Percentiles rank a stretch among this genome's conserved stretches.
Conservation (phyloP, 306 rosid genomes). For the Acacia crassicarpa region DNA sequence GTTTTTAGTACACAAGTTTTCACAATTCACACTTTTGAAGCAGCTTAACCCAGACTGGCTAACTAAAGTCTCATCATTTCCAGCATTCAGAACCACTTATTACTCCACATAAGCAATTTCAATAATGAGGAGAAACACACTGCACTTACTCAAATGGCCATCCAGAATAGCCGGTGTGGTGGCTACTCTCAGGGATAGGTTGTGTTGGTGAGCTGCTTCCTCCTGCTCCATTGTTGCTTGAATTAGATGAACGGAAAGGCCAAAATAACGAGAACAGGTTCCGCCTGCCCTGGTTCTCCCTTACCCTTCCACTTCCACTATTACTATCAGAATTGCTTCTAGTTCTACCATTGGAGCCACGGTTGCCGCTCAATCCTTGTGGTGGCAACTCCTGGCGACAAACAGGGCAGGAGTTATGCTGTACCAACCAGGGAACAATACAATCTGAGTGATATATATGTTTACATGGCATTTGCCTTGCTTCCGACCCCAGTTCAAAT, state of each 20-base stretch:
- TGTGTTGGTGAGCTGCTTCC: conserved; percentile 52
- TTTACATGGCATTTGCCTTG: conserved; percentile 74
- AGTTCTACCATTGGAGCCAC: conserved; percentile 33
- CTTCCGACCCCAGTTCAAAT: conserved; percentile 68
- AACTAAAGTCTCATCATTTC: background rate
- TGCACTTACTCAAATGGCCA: conserved; percentile 2
- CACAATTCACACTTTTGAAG: background rate
- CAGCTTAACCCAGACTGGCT: background rate
- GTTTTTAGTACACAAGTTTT: background rate
- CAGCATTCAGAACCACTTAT: background rate
- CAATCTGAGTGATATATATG: conserved; percentile 72
- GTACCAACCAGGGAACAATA: conserved; percentile 74
- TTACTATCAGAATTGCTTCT: conserved; percentile 29
- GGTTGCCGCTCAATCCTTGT: conserved; percentile 36
- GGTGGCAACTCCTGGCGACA: conserved; percentile 76
- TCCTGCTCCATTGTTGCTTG: conserved; percentile 44
- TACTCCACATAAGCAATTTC: background rate
- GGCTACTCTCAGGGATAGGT: conserved; percentile 19
- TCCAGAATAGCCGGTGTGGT: conserved; percentile 3
- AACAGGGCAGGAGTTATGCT: conserved; percentile 79
- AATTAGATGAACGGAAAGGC: conserved; percentile 68
- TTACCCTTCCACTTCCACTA: conserved; percentile 37
- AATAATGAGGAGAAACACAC: background rate
- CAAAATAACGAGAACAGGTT: conserved; percentile 55
- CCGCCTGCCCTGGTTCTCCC: conserved; percentile 49